Conservation (phyloP, 192 early-diverging fungal species). For the Linnemannia zychae region DNA sequence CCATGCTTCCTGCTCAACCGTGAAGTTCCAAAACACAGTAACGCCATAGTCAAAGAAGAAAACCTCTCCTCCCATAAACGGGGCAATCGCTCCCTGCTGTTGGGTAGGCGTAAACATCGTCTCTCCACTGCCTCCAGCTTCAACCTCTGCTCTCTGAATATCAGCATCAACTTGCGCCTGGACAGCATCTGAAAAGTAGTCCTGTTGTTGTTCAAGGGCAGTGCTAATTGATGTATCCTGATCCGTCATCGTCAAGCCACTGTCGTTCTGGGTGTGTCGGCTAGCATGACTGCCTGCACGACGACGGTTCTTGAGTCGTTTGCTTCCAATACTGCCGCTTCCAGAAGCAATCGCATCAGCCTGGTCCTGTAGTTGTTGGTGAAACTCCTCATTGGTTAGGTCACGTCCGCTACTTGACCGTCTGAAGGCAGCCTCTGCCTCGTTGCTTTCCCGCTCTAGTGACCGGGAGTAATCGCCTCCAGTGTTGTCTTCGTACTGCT, state of each 20-base stretch:
- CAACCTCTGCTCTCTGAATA: background rate
- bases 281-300: conserved; percentile 40
- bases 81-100: conserved; percentile 3
- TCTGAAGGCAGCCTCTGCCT: conserved; percentile 22
- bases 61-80: conserved; percentile 66
- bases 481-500: conserved; percentile 58
- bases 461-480: conserved; percentile 51
- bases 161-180: background rate
- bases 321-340: conserved; percentile 12
- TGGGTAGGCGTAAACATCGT: conserved; percentile 14
- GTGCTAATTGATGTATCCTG: conserved; percentile 8
- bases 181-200: conserved; percentile 24
- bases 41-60: conserved; percentile 74
- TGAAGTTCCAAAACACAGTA: conserved; percentile 73
- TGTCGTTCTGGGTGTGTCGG: conserved; percentile 16
- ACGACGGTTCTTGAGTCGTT: conserved; percentile 41
- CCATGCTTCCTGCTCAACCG: conserved; percentile 63
- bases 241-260: conserved; percentile 5
- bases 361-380: conserved; percentile 25
- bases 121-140: conserved; percentile 3
- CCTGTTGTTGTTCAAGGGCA: conserved; percentile 16
- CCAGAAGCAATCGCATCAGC: conserved; percentile 29
- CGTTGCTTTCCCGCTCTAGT: conserved; percentile 28
- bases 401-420: conserved; percentile 21
- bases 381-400: conserved; percentile 38